phyloP scores from a whole-genome alignment of 306 rosid species.

The Psophocarpus tetragonolobus region DNA sequence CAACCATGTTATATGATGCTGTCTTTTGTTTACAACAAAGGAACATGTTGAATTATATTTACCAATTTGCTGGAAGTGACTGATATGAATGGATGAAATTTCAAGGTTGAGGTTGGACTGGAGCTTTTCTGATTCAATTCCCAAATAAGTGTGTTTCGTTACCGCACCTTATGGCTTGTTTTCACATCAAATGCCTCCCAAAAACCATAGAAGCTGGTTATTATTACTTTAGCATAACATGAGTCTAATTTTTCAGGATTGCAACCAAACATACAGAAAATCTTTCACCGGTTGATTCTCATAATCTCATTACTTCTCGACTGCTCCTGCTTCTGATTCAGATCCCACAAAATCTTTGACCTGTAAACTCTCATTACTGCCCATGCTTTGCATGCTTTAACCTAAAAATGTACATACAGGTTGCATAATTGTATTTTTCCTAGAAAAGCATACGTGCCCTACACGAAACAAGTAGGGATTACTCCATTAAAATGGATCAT shows the following conservation, averaged over 20 bases:
- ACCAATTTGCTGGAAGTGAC: neutral
- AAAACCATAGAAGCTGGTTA: no score
- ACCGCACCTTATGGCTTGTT: no score
- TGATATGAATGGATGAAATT: neutral
- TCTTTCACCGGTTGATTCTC: no score
- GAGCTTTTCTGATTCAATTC: neutral
- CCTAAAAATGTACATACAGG: neutral
- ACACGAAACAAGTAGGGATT: neutral
- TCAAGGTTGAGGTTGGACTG: neutral
- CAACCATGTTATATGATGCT: neutral
- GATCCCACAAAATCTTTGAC: neutral
- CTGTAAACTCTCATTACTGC: neutral
- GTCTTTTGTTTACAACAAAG: neutral
- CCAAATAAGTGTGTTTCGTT: no score
- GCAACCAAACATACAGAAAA: no score
- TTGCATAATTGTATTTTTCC: neutral
- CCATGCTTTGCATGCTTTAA: neutral
- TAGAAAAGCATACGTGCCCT: neutral
- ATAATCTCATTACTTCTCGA: no score
- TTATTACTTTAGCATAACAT: no score
- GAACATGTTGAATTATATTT: neutral
- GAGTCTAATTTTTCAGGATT: no score
- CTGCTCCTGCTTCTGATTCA: neutral
- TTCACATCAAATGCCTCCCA: no score
- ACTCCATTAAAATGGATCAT: no score